Evolutionary conservation across 1,284 basidiomycete species (phyloP).

Genomic region (Schizophyllum commune): DNA sequence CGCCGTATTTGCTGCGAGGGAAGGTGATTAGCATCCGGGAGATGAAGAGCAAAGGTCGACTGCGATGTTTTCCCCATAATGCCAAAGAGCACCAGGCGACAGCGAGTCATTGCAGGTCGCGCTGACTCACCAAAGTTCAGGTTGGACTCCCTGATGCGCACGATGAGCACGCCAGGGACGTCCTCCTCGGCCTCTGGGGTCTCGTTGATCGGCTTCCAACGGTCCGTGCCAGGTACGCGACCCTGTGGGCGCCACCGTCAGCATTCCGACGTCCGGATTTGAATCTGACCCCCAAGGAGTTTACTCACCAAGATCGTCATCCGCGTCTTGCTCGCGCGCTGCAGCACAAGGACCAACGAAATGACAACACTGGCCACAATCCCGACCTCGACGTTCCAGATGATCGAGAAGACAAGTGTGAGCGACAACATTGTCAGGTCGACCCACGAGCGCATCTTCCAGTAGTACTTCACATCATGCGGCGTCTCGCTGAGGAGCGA

Average conservation of each 20-base stretch:
- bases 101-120: neutral
- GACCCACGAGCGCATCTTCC: conserved; percentile 84
- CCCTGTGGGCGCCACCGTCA: too few species aligned
- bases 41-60: too few species aligned
- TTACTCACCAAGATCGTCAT: conserved; percentile 41
- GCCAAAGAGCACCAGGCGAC: too few species aligned
- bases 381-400: conserved; percentile 79
- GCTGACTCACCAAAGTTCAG: conserved; percentile 65
- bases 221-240: conserved; percentile 71
- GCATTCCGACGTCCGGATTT: too few species aligned
- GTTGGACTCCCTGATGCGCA: conserved; percentile 68
- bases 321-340: conserved; percentile 67
- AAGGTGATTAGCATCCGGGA: conserved; percentile 3
- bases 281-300: too few species aligned
- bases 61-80: too few species aligned
- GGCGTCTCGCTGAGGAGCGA: conserved; percentile 81
- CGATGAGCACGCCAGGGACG: conserved; percentile 71
- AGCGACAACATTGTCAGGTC: conserved; percentile 79
- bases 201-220: conserved; percentile 78
- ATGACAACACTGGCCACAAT: conserved; percentile 80
- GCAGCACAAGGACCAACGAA: conserved; percentile 82
- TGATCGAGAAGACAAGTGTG: conserved; percentile 76
- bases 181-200: conserved; percentile 71
- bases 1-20: conserved; percentile 70
- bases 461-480: conserved; percentile 79